Evolutionary conservation across 1,284 basidiomycete genomes (phyloP), one percentile per base, ranked within the genome.

Genomic region (Cerioporus squamosus): DNA sequence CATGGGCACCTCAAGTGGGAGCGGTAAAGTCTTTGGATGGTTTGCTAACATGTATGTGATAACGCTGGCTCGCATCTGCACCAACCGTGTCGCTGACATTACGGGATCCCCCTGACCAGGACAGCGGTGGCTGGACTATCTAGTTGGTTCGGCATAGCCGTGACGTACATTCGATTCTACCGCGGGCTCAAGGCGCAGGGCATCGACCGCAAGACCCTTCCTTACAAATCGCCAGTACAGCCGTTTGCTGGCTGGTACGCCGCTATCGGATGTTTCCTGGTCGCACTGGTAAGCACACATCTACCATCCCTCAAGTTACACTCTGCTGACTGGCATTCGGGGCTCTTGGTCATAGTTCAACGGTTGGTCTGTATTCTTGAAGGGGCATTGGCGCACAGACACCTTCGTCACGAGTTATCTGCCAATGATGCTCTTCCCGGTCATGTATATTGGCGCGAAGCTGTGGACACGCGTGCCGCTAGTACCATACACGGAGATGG

Each of bases 61-160:
- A 10, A 29, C 26, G 9, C 26, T 9, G 9, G 26, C 9, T 12
- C 33, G 33, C 26, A 29, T 5, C 26, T 9, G 26, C 26, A 9
- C 9, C 26, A 29, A 9, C 26, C 26, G 26, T 29, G 26, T 29
- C 9, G 26, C 26, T 29, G 26, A 29, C 26, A 9, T 36, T 15
- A 29, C 33, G 20, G 33, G 3, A 15, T 51, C 26, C 7, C 5
- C 36, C 10, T 20, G n/a, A 9, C 18, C 47, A 67, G 72, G 87
- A 90, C 84, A 22, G 67, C 83, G 33, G 69, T 85, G 18, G 79
- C 81, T 7, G 89, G 88, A 43, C 73, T 90, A 55, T 80, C 93
- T 76, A 91, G 90, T 10, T 97, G 94, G 94, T 88, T 91, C 68
- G 91, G 87, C 61, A 96, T 96, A 68, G 80, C 79, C 40, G 65